Conservation (phyloP, 345 rosid species). For the Eucalyptus pauciflora region DNA sequence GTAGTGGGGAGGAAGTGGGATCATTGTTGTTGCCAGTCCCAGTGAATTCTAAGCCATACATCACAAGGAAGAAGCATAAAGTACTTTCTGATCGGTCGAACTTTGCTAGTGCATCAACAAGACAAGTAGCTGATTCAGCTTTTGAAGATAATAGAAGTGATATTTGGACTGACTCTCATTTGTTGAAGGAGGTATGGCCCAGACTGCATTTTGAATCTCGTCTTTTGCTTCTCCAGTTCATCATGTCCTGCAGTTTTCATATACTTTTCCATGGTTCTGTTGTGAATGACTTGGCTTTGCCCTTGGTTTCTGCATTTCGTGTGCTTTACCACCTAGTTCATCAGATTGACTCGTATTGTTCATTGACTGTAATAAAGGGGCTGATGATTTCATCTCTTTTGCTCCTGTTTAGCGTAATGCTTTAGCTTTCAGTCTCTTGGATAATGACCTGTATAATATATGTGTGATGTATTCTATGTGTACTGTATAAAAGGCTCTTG, state of each 20-base stretch:
- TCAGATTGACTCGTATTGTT: background rate
- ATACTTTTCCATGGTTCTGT: background rate
- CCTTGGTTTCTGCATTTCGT: background rate
- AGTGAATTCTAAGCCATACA: constrained; percentile 1
- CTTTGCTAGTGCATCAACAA: background rate
- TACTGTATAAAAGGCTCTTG: background rate
- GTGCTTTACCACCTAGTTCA: background rate
- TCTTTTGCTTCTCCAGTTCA: background rate
- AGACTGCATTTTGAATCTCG: background rate
- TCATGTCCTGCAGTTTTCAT: background rate
- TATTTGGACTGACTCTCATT: constrained; percentile 39
- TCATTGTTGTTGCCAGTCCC: constrained; percentile 38
- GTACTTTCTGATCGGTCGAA: constrained; percentile 18
- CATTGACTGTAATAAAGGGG: background rate
- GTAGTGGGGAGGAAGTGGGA: constrained; percentile 74
- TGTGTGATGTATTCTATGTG: background rate
- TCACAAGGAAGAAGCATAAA: constrained; percentile 9
- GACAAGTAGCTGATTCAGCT: background rate
- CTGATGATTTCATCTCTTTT: background rate
- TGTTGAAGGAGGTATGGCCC: constrained; percentile 48
- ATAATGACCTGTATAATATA: background rate
- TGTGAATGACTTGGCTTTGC: background rate
- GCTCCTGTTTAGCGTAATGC: background rate
- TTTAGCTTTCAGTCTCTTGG: background rate
- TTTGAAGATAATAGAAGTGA: constrained; percentile 16